Evolutionary conservation across 495 filamentous ascomycete genomes (phyloP), one percentile per base, ranked within the genome.

Genomic region (Penicillium chermesinum): DNA sequence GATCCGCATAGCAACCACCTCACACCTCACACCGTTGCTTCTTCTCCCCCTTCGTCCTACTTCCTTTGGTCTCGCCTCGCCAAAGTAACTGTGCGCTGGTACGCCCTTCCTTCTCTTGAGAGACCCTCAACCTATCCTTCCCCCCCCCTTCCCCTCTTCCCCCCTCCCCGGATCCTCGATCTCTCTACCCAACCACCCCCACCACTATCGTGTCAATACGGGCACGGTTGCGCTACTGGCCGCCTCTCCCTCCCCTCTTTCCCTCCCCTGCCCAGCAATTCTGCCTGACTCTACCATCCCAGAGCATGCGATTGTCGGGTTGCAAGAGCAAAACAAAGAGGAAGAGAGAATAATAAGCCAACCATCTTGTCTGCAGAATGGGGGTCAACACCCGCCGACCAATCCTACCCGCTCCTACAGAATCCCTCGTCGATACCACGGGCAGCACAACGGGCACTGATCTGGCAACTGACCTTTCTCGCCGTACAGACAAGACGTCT

Each of bases 351-450:
- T 22, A 30, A 30, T 30, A 30, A 16, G 41, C 2, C 9, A 19
- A 18, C 34, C 48, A 46, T 34, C 46, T 48, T 48, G 45, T 41
- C 48, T 63, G 52, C 66, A 80, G 72, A 56, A 89, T 91, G 86
- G 86, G 83, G 67, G 75, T 83, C 70, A 81, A 86, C 47, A 78
- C 76, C 57, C 81, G 74, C 63, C 81, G 75, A 70, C 82, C 81
- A 64, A 79, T 83, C 56, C 68, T 89, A 60, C 87, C 87, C 58
- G 84, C 83, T 58, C 86, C 86, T 52, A 90, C 87, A 64, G 87
- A 89, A 66, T 85, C 85, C 53, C 81, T 88, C 50, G 82, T 82
- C 58, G 78, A 77, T 49, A 68, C 74, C 18, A 72, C 75, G 40
- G 74, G 65, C 52, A 85, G 84, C 64, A 62, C 77, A 44, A 78